Evolutionary conservation across 148 eudicot species (phyloP).

Genomic region (Amaranthus hypochondriacus): DNA sequence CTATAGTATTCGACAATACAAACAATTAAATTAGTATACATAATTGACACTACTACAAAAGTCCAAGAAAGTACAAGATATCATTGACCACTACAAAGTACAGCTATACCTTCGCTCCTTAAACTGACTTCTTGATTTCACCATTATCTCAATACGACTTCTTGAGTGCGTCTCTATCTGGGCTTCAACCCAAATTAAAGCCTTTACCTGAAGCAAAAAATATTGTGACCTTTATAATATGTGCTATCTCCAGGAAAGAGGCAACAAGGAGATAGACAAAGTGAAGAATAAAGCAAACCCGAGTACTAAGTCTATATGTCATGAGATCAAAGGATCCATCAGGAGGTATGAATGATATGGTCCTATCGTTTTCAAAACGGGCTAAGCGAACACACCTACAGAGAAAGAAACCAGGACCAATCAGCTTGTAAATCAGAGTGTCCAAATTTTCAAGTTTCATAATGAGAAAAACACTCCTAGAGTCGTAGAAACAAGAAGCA

Average conservation of each 20-base stretch:
- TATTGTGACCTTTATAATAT: neutral
- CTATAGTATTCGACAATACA: conserved; percentile 36
- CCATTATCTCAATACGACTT: conserved; percentile 89
- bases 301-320: conserved; percentile 96
- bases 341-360: conserved; percentile 94
- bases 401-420: conserved; percentile 13
- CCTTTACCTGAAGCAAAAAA: conserved; percentile 63
- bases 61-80: neutral
- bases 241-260: neutral
- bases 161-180: conserved; percentile 88
- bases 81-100: neutral
- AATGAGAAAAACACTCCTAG: neutral
- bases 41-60: neutral
- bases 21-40: neutral
- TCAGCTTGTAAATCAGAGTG: neutral
- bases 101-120: conserved; percentile 81
- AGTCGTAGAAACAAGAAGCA: neutral
- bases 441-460: neutral
- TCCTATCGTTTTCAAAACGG: conserved; percentile 89
- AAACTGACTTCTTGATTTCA: conserved; percentile 86
- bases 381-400: conserved; percentile 93
- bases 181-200: conserved; percentile 98
- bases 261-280: neutral
- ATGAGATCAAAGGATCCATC: conserved; percentile 98
- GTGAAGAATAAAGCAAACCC: conserved; percentile 38